These are phyloP conservation scores for Rhododendron ovatum DNA, from an alignment of 148 eudicot genomes.

Conservation along the genomic window DNA sequence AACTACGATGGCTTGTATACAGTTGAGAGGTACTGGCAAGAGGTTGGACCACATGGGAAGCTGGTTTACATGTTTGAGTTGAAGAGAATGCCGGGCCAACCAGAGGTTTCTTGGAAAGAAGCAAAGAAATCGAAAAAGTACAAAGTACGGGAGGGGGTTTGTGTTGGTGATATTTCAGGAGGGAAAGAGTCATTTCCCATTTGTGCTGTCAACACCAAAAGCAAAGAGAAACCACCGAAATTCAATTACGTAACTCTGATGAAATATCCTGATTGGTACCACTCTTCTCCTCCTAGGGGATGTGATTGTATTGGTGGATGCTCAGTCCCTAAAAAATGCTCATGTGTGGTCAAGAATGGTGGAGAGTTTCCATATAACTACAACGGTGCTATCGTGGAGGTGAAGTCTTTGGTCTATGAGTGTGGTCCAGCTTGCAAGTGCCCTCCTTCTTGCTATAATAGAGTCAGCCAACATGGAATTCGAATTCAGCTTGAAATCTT, in stretches of 20 bases:
- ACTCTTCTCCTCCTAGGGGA: slow-evolving; percentile 44
- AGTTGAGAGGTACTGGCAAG: slow-evolving; percentile 50
- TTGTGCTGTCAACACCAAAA: slow-evolving; percentile 57
- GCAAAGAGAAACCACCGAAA: slow-evolving; percentile 56
- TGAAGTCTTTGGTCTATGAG: slow-evolving; percentile 70
- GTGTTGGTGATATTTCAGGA: slow-evolving; percentile 50
- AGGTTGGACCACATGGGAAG: slow-evolving; percentile 49
- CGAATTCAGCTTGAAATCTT: slow-evolving; percentile 78
- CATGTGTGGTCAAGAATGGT: slow-evolving; percentile 63
- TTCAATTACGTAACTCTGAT: slow-evolving; percentile 53
- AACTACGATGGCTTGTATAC: slow-evolving; percentile 76
- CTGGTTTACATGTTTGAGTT: slow-evolving; percentile 64
- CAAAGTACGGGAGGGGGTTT: slow-evolving; percentile 41
- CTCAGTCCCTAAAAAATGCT: slow-evolving; percentile 47
- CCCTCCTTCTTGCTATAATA: slow-evolving; percentile 65
- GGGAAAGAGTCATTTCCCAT: slow-evolving; percentile 53
- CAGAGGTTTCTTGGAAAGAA: slow-evolving; percentile 68
- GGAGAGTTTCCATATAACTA: slow-evolving; percentile 77
- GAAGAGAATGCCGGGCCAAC: slow-evolving; percentile 64
- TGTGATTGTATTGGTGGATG: slow-evolving; percentile 69
- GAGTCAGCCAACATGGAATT: slow-evolving; percentile 78
- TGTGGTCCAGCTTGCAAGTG: slow-evolving; percentile 89
- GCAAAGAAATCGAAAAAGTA: slow-evolving; percentile 44
- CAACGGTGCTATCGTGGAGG: slow-evolving; percentile 76
- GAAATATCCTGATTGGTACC: slow-evolving; percentile 64